Evolutionary conservation across 441 rosid genomes (phyloP).

Genomic region (Croton laevigatus): DNA sequence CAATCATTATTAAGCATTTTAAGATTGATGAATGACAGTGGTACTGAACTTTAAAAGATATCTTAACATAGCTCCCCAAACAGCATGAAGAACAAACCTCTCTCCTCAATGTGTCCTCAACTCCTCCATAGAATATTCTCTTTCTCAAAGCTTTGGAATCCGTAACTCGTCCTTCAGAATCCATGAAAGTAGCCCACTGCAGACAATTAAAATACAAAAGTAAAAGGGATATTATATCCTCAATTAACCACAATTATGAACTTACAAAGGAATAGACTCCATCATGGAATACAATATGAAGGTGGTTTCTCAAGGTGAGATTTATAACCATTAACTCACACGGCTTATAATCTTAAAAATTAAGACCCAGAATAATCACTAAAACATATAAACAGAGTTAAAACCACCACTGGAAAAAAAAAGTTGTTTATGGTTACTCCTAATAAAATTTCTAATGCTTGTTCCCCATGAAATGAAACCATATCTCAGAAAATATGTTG

Average conservation of each 20-base stretch:
- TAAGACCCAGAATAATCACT: background rate
- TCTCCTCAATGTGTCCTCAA: conserved; percentile 67
- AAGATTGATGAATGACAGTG: conserved; percentile 22
- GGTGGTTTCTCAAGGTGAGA: conserved; percentile 1
- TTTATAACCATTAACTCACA: background rate
- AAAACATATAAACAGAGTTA: conserved; percentile 4
- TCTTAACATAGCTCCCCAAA: conserved; percentile 13
- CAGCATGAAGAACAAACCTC: conserved; percentile 54
- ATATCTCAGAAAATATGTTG: background rate
- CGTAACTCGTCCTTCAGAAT: conserved; percentile 78
- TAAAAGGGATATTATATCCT: background rate
- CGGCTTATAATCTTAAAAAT: background rate
- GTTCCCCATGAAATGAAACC: background rate
- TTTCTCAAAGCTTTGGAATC: conserved; percentile 68
- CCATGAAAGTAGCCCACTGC: conserved; percentile 87
- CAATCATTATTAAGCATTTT: conserved; percentile 25
- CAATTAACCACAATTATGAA: background rate
- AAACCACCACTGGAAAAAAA: background rate
- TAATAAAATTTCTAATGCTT: background rate
- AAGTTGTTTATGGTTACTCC: background rate
- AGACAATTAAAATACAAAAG: conserved; percentile 17
- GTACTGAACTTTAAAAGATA: conserved; percentile 21
- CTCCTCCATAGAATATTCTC: conserved; percentile 96
- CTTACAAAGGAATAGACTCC: background rate
- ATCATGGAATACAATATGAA: background rate